Evolutionary conservation across 345 rosid species (phyloP).

Genomic region (Camelina sativa): DNA sequence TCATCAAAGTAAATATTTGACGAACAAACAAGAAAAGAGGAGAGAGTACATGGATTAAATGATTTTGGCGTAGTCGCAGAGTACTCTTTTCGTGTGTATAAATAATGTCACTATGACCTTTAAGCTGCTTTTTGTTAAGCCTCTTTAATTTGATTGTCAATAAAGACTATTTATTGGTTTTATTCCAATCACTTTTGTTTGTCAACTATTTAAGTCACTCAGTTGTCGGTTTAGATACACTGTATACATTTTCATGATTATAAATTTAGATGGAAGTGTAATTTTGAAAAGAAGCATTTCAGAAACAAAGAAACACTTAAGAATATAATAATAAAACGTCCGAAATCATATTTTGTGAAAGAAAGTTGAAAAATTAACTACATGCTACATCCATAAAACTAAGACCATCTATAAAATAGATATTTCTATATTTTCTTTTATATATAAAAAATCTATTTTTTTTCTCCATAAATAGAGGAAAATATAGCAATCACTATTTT

Average conservation of each 20-base stretch:
- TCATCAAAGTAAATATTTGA: neutral
- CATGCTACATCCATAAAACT: too few species aligned
- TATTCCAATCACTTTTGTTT: constrained; percentile 29
- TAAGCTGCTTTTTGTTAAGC: constrained; percentile 38
- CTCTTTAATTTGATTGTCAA: constrained; percentile 36
- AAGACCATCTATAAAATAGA: too few species aligned
- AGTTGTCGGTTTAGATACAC: constrained; percentile 33
- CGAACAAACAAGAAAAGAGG: neutral
- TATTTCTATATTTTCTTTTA: too few species aligned
- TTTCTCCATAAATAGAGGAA: too few species aligned
- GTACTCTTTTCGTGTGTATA: neutral
- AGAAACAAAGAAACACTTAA: too few species aligned
- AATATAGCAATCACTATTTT: too few species aligned
- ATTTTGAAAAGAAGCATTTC: too few species aligned
- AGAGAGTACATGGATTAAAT: constrained; percentile 35
- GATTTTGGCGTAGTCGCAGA: constrained; percentile 28
- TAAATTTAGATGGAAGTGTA: too few species aligned
- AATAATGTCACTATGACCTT: constrained; percentile 29
- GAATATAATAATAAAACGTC: too few species aligned
- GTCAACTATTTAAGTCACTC: constrained; percentile 36
- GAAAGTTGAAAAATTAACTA: too few species aligned
- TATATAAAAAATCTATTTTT: too few species aligned
- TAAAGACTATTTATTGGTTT: constrained; percentile 37
- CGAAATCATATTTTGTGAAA: too few species aligned
- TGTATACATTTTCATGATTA: constrained; percentile 9